Base-by-base conservation (phyloP, 202 grass and related monocot species). In the Brachypodium distachyon region DNA sequence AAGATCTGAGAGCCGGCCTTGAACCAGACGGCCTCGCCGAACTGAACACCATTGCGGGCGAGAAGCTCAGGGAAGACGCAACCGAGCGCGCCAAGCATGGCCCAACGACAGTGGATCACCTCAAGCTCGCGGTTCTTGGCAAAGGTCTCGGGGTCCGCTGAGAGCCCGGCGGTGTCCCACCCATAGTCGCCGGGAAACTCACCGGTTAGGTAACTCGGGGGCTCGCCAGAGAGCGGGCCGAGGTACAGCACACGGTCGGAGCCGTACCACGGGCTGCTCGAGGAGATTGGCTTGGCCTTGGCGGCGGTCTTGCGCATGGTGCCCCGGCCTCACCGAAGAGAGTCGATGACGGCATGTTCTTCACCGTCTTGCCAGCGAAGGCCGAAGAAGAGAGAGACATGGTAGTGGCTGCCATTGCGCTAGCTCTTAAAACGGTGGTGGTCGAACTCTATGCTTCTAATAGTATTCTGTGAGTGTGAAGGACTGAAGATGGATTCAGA, bases 121-220 rank as follows among this genome's bases (percentile, higher is more conserved):
- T 91, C 89, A 22, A 91, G 55, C 73, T 91, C 89, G 0, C 89
- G 72, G 85, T 91, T 91, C 77, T 91, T 91, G 44, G 90, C 78
- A 8, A 92, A 92, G 9, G 90, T 92, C 90, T 92, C 82, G 0
- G 90, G 90, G 47, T 92, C 90, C 0, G 90, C 90, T 0, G 86
- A 92, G 0, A 88, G 82, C 3, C 89, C 86, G 0, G 82, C 90
- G 0, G 86, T 92, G 86, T 92, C 90, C 90, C 90, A 92, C 18
- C 90, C 90, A 17, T 92, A 92, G 82, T 92, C 86, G 18, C 90
- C 90, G 1, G 90, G 90, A 78, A 92, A 92, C 77, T 92, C 89
- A 33, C 90, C 90, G 0, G 79, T 88, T 18, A 92, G 78, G 75
- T 92, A 92, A 70, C 82, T 86, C 26, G 59, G 59, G 7, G 60